A percentile compares a stretch with the other conserved stretches of the same genome.
These are phyloP conservation scores for Russula brevipes DNA, from an alignment of 768 basidiomycete species.

Conservation along the genomic window DNA sequence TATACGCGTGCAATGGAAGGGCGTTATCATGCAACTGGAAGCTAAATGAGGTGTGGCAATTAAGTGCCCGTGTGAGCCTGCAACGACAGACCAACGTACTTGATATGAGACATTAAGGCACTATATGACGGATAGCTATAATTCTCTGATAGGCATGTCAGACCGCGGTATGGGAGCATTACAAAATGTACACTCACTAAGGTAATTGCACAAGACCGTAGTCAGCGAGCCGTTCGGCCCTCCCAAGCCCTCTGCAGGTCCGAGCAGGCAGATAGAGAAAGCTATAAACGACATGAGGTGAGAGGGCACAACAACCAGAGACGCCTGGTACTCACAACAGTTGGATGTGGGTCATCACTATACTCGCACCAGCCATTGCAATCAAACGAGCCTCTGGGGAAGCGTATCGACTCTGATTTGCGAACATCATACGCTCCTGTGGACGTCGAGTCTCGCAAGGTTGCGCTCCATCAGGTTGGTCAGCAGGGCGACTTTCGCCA, in stretches of 20 bases:
- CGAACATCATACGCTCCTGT: conserved; percentile 1
- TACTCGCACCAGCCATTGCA: conserved; percentile 26
- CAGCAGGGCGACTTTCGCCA: background rate
- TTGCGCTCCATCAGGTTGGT: background rate
- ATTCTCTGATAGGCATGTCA: conserved; percentile 10
- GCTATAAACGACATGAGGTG: conserved; percentile 2
- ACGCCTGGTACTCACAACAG: conserved; percentile 6
- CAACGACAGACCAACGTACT: conserved; percentile 6
- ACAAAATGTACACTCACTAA: conserved; percentile 6
- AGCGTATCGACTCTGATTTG: conserved; percentile 11
- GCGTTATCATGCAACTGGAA: conserved; percentile 13
- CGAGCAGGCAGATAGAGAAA: conserved; percentile 27
- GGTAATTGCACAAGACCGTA: conserved; percentile 20
- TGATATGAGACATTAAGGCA: conserved; percentile 18
- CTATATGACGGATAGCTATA: conserved; percentile 5
- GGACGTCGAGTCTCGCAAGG: background rate
- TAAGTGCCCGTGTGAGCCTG: background rate
- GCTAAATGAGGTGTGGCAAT: background rate
- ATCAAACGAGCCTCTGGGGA: conserved; percentile 22
- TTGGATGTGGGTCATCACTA: conserved; percentile 2
- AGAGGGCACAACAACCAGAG: background rate
- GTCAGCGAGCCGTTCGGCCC: conserved; percentile 27
- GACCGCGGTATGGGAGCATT: background rate
- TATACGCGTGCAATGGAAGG: conserved; percentile 5
- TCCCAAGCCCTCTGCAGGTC: conserved; percentile 28